Percentiles rank a stretch among this genome's conserved stretches.
These are phyloP conservation scores for Paramecium biaurelia DNA, from an alignment of 73 alveolate genomes.

Conservation along the genomic window DNA sequence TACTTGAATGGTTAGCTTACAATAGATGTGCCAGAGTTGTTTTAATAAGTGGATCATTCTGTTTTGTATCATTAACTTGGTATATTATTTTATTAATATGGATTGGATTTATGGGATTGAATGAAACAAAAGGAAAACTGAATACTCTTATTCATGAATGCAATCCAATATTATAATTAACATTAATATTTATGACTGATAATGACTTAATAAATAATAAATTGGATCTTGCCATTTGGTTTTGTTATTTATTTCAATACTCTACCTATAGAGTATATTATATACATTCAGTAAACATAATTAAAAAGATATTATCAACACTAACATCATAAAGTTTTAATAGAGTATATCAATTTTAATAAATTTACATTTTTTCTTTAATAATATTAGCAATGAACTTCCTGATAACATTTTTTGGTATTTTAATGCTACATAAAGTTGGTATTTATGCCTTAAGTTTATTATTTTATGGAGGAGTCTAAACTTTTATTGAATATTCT, in stretches of 20 bases:
- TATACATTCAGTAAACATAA: background rate
- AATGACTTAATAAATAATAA: conserved; percentile 15
- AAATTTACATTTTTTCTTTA: background rate
- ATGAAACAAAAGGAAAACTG: conserved; percentile 22
- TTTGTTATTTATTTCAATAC: conserved; percentile 38
- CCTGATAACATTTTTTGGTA: conserved; percentile 21
- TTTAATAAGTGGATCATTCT: conserved; percentile 33
- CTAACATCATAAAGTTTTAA: background rate
- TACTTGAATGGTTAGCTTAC: conserved; percentile 47
- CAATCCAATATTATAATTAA: background rate
- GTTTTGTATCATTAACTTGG: conserved; percentile 45
- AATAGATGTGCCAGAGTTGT: conserved; percentile 31
- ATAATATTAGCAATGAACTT: background rate
- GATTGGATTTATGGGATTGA: conserved; percentile 37
- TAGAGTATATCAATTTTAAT: background rate
- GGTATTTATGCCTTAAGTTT: background rate
- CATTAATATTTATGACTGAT: conserved; percentile 46
- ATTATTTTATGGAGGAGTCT: conserved; percentile 20
- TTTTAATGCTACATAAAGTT: conserved; percentile 16
- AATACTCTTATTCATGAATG: conserved; percentile 19
- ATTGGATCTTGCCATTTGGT: conserved; percentile 34
- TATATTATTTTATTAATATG: conserved; percentile 25
- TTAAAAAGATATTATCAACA: conserved; percentile 11
- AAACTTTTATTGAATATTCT: background rate
- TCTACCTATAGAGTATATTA: conserved; percentile 31